Base-by-base conservation (phyloP, 169 alveolate genomes). In the Perkinsus olseni region DNA sequence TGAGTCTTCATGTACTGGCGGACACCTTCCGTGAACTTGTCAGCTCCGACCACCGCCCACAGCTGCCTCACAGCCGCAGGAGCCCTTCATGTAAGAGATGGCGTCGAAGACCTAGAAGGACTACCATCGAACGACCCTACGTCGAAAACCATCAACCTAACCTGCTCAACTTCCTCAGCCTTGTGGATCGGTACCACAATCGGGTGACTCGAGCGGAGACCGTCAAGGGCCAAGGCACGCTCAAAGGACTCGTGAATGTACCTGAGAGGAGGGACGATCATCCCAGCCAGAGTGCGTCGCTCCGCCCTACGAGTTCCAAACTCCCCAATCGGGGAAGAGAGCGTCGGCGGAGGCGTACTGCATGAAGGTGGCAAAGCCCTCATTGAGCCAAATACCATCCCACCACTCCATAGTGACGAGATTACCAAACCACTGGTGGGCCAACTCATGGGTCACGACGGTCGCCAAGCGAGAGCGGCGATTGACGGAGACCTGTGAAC, bases 401-500 rank as follows among this genome's bases (percentile, higher is more conserved):
- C 99, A 98, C 99, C 99, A 97, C 92, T 95, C 96, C 98, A 97
- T 97, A 17, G 98, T 97, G 10, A 98, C 99, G 93, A 96, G 93
- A 93, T 97, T 95, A 0, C 98, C 98, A 92, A 96, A 97, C 96
- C 99, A 97, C 97, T 97, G 97, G 93, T 97, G 99, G n/a, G 99
- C 94, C 91, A 97, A 94, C 96, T 97, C 99, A 93, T 97, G 99
- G 37, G 97, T 94, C 24, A 97, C 93, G n/a, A 97, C 96, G 0
- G 94, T 50, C 51, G 95, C 94, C 1, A 92, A 74, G 28, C 94
- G 91, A 28, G 62, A 91, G 92, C 92, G 92, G 36, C 92, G 94
- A 0, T 74, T 38, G 31, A 91, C 92, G n/a, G 92, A 48, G 11
- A 82, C 92, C 21, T 93, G 92, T 45, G 74, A 37, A 38, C 38